Evolutionary conservation across 768 basidiomycete genomes (phyloP).

Genomic region (Lactarius sanguifluus): DNA sequence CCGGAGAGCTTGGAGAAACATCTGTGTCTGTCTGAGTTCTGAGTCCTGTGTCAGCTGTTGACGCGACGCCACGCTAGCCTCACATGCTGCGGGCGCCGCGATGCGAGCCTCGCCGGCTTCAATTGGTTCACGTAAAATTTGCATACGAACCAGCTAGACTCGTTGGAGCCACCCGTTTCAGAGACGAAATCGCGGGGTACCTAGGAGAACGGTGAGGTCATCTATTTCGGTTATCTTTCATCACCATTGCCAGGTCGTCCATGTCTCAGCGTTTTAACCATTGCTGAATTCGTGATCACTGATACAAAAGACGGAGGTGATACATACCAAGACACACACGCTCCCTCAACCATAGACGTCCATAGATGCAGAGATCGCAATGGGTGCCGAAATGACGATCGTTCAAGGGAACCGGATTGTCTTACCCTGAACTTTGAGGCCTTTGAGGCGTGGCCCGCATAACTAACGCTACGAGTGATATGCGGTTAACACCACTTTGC

Average conservation of each 20-base stretch:
- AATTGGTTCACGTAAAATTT: neutral
- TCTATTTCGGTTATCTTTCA: neutral
- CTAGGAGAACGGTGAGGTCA: neutral
- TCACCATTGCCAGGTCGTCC: neutral
- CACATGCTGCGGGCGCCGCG: no score
- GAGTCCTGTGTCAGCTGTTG: neutral
- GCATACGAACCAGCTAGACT: neutral
- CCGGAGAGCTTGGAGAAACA: neutral
- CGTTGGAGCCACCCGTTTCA: neutral
- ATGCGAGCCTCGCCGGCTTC: no score
- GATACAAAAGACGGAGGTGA: neutral
- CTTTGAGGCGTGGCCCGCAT: neutral
- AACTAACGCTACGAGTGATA: neutral
- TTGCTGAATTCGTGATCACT: neutral
- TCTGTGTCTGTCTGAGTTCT: no score
- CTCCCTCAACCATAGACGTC: no score
- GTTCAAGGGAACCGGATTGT: neutral
- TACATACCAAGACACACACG: neutral
- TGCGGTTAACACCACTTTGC: neutral
- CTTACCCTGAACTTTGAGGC: neutral
- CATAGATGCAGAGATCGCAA: neutral
- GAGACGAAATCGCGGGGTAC: neutral
- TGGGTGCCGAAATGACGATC: neutral
- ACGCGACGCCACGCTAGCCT: neutral
- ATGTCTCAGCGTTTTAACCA: neutral